Percentiles rank a stretch among this genome's conserved stretches.
Evolutionary conservation across 805 yeast genomes (phyloP).

Genomic region (Wickerhamiella australiensis): DNA sequence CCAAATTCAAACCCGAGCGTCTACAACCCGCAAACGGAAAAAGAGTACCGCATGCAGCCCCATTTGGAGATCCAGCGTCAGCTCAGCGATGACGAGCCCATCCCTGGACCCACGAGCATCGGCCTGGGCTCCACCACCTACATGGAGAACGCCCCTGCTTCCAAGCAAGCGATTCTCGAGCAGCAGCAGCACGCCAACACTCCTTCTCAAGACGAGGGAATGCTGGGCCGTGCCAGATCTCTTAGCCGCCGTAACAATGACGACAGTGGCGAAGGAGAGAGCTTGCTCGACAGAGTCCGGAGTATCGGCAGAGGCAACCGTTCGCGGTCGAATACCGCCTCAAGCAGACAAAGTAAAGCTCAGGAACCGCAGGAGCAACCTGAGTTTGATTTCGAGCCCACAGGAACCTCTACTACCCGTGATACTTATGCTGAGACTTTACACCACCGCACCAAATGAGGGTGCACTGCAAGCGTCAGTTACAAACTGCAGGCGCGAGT

Average conservation of each 20-base stretch:
- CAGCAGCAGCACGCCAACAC: neutral
- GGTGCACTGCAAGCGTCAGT: too few relatives aligned
- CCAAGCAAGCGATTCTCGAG: constrained; percentile 32
- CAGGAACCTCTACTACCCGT: neutral
- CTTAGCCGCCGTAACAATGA: neutral
- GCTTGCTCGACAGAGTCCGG: constrained; percentile 7
- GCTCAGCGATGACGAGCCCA: constrained; percentile 52
- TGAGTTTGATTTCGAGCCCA: neutral
- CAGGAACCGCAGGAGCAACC: constrained; percentile 1
- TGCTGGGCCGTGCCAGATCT: constrained; percentile 6
- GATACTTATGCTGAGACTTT: neutral
- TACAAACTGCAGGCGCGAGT: neutral
- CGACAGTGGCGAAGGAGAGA: constrained; percentile 2
- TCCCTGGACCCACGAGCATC: constrained; percentile 34
- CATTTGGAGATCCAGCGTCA: constrained; percentile 26
- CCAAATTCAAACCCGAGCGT: constrained; percentile 66
- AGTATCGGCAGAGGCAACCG: constrained; percentile 4
- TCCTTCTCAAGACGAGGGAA: neutral
- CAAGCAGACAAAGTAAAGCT: constrained; percentile 3
- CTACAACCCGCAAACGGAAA: constrained; percentile 34
- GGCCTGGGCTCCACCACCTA: constrained; percentile 91
- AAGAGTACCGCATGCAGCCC: constrained; percentile 46
- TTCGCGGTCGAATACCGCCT: neutral
- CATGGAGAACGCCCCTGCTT: constrained; percentile 91
- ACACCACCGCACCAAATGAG: constrained; percentile 1